Base-by-base conservation (phyloP, 2,329 filamentous ascomycete species). In the Calonectria crousiana region DNA sequence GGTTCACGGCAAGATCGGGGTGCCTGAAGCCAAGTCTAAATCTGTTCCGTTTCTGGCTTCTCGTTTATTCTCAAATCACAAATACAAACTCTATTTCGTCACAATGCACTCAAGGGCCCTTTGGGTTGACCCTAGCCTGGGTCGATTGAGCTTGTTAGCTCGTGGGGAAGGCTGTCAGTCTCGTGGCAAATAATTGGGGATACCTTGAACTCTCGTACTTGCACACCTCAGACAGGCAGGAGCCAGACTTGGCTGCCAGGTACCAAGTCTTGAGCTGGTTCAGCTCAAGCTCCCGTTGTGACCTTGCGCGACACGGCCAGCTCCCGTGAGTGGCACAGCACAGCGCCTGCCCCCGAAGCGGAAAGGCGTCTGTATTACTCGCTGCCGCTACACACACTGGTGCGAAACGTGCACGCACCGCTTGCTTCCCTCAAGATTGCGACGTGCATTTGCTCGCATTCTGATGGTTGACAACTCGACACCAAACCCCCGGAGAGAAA, bases 361-460 rank as follows among this genome's bases (percentile, higher is more conserved):
- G 79, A 70, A 80, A 80, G 79, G 78, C 78, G 79, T 68, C 71
- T 78, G 76, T 70, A 70, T 75, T 64, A 49, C 60, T 52, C 73
- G 66, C 67, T 76, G 60, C 70, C 74, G 67, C 75, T 69, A 73
- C 62, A 56, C 41, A 53, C 72, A 77, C 75, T 74, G 73, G 68
- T 71, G 44, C 64, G 73, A 76, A 75, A 79, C 74, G 71, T 71
- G 67, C 74, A 76, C 73, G 72, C 75, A 79, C 71, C 71, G 69
- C 74, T 78, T 71, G 69, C 74, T 77, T 71, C 67, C 68, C 34
- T 62, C 72, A 72, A 74, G 58, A 74, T 73, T 73, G 72, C 69
- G 65, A 66, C 67, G 51, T 70, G 58, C 64, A 67, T 71, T 66
- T 70, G 66, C 60, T 72, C 34, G 53, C 62, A 23, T 60, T 51